Conservation (phyloP, 2,329 filamentous ascomycete genomes). For the Cercospora sp. region DNA sequence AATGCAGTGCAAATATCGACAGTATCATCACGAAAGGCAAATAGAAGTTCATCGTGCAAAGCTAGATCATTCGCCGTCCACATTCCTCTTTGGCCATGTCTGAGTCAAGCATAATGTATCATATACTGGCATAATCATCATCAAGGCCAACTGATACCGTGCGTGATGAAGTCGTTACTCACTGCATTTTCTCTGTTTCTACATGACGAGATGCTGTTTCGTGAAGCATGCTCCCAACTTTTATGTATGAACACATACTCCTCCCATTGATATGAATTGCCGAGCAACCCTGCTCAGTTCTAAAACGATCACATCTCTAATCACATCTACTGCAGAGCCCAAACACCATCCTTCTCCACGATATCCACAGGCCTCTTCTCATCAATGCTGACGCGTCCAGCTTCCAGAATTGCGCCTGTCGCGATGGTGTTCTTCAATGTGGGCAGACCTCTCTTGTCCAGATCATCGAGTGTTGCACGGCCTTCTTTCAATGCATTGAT, state of each 20-base stretch:
- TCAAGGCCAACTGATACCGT: not conserved
- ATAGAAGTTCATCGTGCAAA: not conserved
- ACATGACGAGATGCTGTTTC: not conserved
- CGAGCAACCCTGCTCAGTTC: not conserved
- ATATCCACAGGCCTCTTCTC: constrained; percentile 78
- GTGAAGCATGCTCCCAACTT: not conserved
- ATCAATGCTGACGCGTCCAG: constrained; percentile 79
- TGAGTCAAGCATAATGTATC: not conserved
- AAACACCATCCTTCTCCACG: constrained; percentile 62
- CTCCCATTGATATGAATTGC: not conserved
- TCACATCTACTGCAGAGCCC: constrained; percentile 60
- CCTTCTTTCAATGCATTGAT: constrained; percentile 77
- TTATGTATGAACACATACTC: not conserved
- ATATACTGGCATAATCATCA: not conserved
- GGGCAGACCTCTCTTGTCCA: constrained; percentile 78
- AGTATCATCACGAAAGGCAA: not conserved
- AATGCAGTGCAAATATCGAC: not conserved
- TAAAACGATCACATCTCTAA: too few species aligned
- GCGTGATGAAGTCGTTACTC: too few species aligned
- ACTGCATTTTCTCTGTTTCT: not conserved
- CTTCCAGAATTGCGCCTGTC: constrained; percentile 88
- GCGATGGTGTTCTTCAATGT: constrained; percentile 87
- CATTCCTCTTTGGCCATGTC: not conserved
- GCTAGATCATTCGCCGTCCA: not conserved
- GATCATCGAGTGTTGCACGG: constrained; percentile 67